A percentile compares a stretch with the other conserved stretches of the same genome.
phyloP scores from a whole-genome alignment of 2,329 filamentous ascomycete genomes.

The Colletotrichum ledebouriae region DNA sequence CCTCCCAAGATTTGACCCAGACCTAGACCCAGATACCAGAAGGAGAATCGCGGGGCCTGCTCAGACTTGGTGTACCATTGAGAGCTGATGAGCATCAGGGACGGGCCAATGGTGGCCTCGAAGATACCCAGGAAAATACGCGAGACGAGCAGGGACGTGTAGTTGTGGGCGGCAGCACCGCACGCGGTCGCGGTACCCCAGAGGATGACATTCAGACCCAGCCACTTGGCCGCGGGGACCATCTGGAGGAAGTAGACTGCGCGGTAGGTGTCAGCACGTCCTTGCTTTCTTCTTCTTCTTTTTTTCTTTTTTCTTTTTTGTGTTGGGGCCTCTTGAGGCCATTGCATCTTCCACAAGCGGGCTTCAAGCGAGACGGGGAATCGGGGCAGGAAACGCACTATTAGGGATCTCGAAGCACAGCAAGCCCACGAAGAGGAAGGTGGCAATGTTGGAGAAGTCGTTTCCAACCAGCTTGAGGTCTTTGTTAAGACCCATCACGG shows the following conservation, averaged over 20 bases:
- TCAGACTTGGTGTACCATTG: constrained; percentile 71
- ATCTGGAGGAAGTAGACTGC: constrained; percentile 70
- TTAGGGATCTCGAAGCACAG: constrained; percentile 71
- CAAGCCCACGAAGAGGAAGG: constrained; percentile 73
- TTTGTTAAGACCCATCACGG: constrained; percentile 72
- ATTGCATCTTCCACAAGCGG: constrained; percentile 7
- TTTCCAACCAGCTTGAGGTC: constrained; percentile 70
- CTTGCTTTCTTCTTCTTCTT: not conserved
- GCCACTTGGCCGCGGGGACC: constrained; percentile 71
- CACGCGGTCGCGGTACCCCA: constrained; percentile 71
- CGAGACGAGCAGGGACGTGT: constrained; percentile 65
- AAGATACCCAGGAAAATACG: constrained; percentile 72
- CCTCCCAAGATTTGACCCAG: constrained; percentile 67
- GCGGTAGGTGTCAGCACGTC: not conserved
- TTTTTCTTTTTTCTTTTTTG: no score
- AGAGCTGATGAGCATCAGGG: constrained; percentile 71
- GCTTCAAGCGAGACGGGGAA: constrained; percentile 24
- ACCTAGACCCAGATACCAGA: constrained; percentile 73
- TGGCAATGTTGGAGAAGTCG: constrained; percentile 73
- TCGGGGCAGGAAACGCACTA: constrained; percentile 53
- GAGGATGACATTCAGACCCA: constrained; percentile 69
- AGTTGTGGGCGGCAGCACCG: constrained; percentile 67
- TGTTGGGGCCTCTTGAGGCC: not conserved
- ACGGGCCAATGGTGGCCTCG: constrained; percentile 71
- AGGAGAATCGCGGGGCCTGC: constrained; percentile 69